Evolutionary conservation across 345 rosid genomes (phyloP), one percentile per base, ranked within the genome.

Genomic region (Draba incana): DNA sequence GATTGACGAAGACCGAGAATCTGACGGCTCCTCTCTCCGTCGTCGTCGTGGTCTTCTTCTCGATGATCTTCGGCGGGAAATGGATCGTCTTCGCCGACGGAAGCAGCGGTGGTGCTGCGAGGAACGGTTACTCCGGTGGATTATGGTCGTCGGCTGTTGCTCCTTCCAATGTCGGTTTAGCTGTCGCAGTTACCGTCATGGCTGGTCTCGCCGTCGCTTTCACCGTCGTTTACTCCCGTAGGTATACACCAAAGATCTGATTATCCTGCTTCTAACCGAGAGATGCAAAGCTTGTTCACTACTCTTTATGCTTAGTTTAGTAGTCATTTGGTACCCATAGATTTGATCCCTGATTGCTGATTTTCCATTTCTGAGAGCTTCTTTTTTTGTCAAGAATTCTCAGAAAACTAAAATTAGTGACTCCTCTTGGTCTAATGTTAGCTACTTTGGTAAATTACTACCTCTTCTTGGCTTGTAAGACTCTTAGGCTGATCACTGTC

Each of bases 181-280:
- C 86, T 60, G 75, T 86, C 42, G 86, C 81, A 55, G 84, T 86
- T 73, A 82, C 87, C 81, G 86, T 83, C 86, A 79, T 86, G 88
- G 91, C 87, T 57, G 90, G 90, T 53, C 71, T 88, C 68, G 89
- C 92, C 79, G 81, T 86, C 73, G 80, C 84, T 70, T 79, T 82
- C 75, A 84, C 90, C 74, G 60, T 83, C 79, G 72, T 80, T 75
- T 86, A 79, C 79, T 84, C 86, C 46, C 83, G 81, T 77, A 83
- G 92, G 88, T 86, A 49, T 25, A 60, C 13, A 35, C 35, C 35
- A 30, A 58, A 62, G 51, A 70, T 74, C 72, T 70, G 53, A 53
- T 42, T 14, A 37, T 60, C 35, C 8, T 31, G 35, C 58, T 12
- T 74, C 47, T 68, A 25, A 52, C 65, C 10, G 23, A 35, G 54